Conservation (phyloP, 768 basidiomycete species). For the Solioccasus polychromus region DNA sequence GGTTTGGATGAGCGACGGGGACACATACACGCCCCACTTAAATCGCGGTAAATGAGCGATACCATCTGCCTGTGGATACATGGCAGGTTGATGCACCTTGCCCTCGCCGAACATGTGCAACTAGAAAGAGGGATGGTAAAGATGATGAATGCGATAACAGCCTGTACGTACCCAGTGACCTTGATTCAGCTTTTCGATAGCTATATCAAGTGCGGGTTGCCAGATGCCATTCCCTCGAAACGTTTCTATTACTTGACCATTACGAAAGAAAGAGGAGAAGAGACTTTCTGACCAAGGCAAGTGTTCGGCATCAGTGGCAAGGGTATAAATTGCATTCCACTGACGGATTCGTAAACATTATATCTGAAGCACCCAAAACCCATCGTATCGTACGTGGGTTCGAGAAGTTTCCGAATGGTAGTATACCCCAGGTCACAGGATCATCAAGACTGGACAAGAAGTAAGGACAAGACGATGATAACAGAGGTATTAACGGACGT, state of each 20-base stretch:
- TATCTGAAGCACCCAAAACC: slow-evolving; percentile 89
- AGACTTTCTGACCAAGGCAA: slow-evolving; percentile 49
- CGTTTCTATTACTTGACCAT: slow-evolving; percentile 91
- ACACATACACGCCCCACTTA: slow-evolving; percentile 93
- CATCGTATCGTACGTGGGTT: slow-evolving; percentile 68
- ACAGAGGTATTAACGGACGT: slow-evolving; percentile 52
- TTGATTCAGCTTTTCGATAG: slow-evolving; percentile 73
- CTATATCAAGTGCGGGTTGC: slow-evolving; percentile 82
- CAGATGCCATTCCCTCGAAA: slow-evolving; percentile 87
- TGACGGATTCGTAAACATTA: slow-evolving; percentile 93
- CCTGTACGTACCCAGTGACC: slow-evolving; percentile 76
- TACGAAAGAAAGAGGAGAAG: slow-evolving; percentile 80
- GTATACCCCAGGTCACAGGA: slow-evolving; percentile 83
- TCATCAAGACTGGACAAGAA: slow-evolving; percentile 63
- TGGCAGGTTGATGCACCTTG: slow-evolving; percentile 73
- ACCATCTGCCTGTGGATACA: slow-evolving; percentile 44
- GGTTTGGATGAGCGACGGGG: background rate
- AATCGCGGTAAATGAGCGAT: slow-evolving; percentile 63
- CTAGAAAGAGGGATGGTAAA: slow-evolving; percentile 39
- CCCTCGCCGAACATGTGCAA: slow-evolving; percentile 91
- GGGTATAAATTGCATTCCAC: slow-evolving; percentile 24
- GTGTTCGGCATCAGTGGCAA: slow-evolving; percentile 12
- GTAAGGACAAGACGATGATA: slow-evolving; percentile 6
- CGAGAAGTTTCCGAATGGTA: slow-evolving; percentile 64
- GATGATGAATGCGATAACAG: slow-evolving; percentile 1